Evolutionary conservation across 2,329 filamentous ascomycete species (phyloP).

Genomic region (Emergomyces pasteurianus): DNA sequence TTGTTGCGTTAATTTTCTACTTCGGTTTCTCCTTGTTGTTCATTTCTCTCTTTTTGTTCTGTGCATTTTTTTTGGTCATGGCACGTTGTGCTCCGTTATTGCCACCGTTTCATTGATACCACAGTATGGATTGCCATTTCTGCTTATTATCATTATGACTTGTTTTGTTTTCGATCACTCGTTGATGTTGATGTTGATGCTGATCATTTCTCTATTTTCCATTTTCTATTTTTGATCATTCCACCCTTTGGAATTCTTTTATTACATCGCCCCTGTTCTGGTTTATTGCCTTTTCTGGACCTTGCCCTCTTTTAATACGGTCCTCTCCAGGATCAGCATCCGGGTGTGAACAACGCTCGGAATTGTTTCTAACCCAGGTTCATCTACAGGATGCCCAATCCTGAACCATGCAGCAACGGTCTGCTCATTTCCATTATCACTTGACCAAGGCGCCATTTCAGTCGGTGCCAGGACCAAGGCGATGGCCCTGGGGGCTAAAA

Average conservation of each 20-base stretch:
- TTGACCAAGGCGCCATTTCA: neutral
- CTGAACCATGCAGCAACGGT: neutral
- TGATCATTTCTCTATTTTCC: neutral
- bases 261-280: neutral
- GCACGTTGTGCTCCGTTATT: neutral
- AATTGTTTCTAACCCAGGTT: neutral
- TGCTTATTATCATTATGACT: neutral
- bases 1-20: neutral
- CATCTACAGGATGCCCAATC: neutral
- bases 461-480: neutral
- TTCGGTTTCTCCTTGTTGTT: neutral
- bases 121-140: slow-evolving; percentile 4
- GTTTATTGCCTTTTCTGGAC: neutral
- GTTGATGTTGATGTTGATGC: neutral
- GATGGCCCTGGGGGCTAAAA: neutral
- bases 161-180: neutral
- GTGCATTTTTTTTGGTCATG: too few species aligned
- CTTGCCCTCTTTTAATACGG: neutral
- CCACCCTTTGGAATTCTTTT: neutral
- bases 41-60: neutral
- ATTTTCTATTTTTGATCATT: neutral
- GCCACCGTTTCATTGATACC: slow-evolving; percentile 1
- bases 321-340: neutral
- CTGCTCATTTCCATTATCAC: neutral
- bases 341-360: neutral